A percentile compares a stretch with the other conserved stretches of the same genome.
Evolutionary conservation across 768 basidiomycete genomes (phyloP).

Genomic region (Austroboletus festivus): DNA sequence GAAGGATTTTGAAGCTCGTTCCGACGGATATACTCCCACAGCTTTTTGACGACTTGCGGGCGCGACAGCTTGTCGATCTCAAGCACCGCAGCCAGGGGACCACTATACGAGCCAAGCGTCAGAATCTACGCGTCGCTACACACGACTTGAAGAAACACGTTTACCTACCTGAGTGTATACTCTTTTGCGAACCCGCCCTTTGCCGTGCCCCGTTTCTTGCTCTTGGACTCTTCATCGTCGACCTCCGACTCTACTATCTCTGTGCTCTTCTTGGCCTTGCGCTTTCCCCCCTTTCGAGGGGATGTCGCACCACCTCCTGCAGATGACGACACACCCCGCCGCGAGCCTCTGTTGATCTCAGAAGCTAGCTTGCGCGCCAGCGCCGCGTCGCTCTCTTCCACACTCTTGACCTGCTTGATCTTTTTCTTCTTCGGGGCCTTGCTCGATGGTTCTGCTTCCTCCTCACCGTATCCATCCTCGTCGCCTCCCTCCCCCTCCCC

Average conservation of each 20-base stretch:
- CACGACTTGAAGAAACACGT: too few relatives aligned
- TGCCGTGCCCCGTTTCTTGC: slow-evolving; percentile 50
- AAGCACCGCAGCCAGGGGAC: slow-evolving; percentile 69
- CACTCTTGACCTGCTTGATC: slow-evolving; percentile 43
- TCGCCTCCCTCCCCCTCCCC: neutral
- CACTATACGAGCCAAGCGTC: slow-evolving; percentile 42
- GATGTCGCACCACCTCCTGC: slow-evolving; percentile 32
- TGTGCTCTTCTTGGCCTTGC: slow-evolving; percentile 51
- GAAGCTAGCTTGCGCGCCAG: slow-evolving; percentile 67
- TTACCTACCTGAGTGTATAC: slow-evolving; percentile 60
- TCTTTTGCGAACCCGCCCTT: slow-evolving; percentile 80
- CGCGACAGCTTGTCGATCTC: slow-evolving; percentile 69
- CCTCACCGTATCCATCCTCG: neutral
- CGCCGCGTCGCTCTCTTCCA: slow-evolving; percentile 63
- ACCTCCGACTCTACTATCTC: slow-evolving; percentile 48
- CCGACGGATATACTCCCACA: slow-evolving; percentile 87
- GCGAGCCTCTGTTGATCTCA: slow-evolving; percentile 64
- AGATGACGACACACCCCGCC: slow-evolving; percentile 40
- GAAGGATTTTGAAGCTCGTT: slow-evolving; percentile 80
- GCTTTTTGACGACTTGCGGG: slow-evolving; percentile 84
- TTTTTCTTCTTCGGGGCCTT: slow-evolving; percentile 41
- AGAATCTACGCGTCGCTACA: neutral
- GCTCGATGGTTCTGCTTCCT: slow-evolving; percentile 10
- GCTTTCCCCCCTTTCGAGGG: slow-evolving; percentile 40
- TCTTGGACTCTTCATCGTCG: slow-evolving; percentile 45